These are phyloP conservation scores for Hypocrella siamensis DNA, from an alignment of 2,329 filamentous ascomycete genomes.

Conservation along the genomic window DNA sequence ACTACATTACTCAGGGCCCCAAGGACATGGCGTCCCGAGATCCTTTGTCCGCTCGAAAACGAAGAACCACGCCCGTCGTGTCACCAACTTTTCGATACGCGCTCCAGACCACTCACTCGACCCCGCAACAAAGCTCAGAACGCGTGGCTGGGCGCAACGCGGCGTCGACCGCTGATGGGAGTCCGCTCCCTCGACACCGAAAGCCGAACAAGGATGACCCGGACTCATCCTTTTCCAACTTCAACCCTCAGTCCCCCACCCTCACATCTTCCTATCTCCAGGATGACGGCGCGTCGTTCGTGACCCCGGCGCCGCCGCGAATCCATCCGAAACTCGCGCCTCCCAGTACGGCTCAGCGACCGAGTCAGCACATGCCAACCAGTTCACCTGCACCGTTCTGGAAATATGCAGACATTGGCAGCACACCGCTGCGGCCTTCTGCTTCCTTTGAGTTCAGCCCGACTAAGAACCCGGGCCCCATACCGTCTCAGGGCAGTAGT, in stretches of 20 bases:
- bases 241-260: conserved; percentile 41
- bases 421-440: conserved; percentile 46
- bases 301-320: conserved; percentile 58
- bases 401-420: conserved; percentile 67
- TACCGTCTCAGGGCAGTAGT: conserved; percentile 41
- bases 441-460: conserved; percentile 42
- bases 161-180: conserved; percentile 37
- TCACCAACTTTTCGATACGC: conserved; percentile 40
- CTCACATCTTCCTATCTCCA: conserved; percentile 47
- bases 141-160: conserved; percentile 20
- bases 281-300: conserved; percentile 44
- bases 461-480: conserved; percentile 26
- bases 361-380: conserved; percentile 74
- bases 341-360: conserved; percentile 65
- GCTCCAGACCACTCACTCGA: conserved; percentile 35
- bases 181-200: conserved; percentile 42
- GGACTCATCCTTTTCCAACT: conserved; percentile 30
- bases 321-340: conserved; percentile 63
- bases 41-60: conserved; percentile 37
- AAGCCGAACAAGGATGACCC: conserved; percentile 18
- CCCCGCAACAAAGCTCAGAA: conserved; percentile 37
- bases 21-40: conserved; percentile 38
- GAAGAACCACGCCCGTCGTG: conserved; percentile 34
- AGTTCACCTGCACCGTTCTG: conserved; percentile 78
- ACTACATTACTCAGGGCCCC: conserved; percentile 44